These are phyloP conservation scores for Fusarium lyarnte DNA, from an alignment of 2,329 filamentous ascomycete genomes.

Conservation along the genomic window DNA sequence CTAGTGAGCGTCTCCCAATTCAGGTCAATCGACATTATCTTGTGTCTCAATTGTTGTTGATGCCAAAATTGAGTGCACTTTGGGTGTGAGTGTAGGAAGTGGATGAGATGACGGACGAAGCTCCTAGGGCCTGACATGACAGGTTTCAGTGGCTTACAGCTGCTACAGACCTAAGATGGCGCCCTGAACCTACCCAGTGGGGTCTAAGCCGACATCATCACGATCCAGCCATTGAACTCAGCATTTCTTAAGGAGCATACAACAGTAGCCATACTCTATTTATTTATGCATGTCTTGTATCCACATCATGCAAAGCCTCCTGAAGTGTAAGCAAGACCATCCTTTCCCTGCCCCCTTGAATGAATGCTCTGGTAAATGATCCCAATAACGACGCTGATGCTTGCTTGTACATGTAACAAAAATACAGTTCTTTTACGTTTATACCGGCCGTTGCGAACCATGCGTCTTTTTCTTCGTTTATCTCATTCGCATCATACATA, in stretches of 20 bases:
- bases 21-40: conserved; percentile 91
- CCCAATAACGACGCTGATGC: conserved; percentile 22
- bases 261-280: conserved; percentile 3
- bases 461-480: not conserved
- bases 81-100: not conserved
- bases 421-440: conserved; percentile 18
- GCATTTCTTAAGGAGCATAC: not conserved
- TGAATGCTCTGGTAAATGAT: conserved; percentile 19
- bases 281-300: not conserved
- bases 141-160: conserved; percentile 15
- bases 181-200: not conserved
- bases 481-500: not conserved
- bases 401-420: conserved; percentile 10
- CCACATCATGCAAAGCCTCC: not conserved
- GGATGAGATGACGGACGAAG: conserved; percentile 14
- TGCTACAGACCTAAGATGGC: not conserved
- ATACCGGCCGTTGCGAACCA: conserved; percentile 4
- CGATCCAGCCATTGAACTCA: not conserved
- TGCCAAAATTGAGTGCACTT: not conserved
- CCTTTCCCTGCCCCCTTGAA: not conserved
- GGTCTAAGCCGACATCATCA: not conserved
- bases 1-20: conserved; percentile 94
- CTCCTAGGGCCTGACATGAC: not conserved
- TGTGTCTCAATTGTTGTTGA: not conserved
- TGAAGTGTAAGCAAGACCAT: not conserved